Evolutionary conservation across 2,329 filamentous ascomycete species (phyloP), one percentile per base, ranked within the genome.

Genomic region (Cladosporium sp.): DNA sequence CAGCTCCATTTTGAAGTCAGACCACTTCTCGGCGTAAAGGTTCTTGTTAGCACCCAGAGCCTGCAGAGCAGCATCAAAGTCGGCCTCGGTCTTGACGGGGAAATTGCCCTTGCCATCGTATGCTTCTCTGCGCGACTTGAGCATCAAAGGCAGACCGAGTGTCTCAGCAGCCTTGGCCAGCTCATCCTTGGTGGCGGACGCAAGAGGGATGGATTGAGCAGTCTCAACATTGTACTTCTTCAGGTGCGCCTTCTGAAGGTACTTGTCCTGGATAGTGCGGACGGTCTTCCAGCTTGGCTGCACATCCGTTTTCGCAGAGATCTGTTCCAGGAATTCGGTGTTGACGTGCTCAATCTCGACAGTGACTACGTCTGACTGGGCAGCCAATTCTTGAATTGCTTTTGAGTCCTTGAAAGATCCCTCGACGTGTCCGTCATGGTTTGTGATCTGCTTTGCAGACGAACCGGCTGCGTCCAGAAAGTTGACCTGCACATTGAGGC

Each of bases 281-380:
- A 97, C 79, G 2, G 91, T 95, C 70, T 83, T 82, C 86, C 89
- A 95, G 53, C 84, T 88, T 1, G 91, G 90, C 64, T 96, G 70
- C 18, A 83, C 73, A 55, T 80, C 71, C 3, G 86, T 82, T 29
- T 84, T 82, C 47, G 76, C 73, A 4, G 81, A 82, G 51, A 96
- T 83, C 64, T 95, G 88, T 70, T 96, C 89, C 4, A 96, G 79
- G 19, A 93, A 85, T 47, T 89, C 77, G n/a, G 89, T 93, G 68
- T 96, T 83, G 52, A 96, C 86, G 70, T 96, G 92, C 75, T 97
- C 92, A 57, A 96, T 96, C 70, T 97, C 92, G 12, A 95, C 88
- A 0, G 90, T 96, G 54, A 96, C 75, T 13, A 95, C 82, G 66
- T 95, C 88, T 61, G 84, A 89, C 29, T 77, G 72, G 36, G 79